Evolutionary conservation across 345 rosid species (phyloP).

Genomic region (Arabidopsis thaliana): TAIR10.1 NC_003071.7:18720501-18721000

Average conservation of each 20-base stretch:
- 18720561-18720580: slow-evolving; percentile 3
- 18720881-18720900: background rate
- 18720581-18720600: background rate
- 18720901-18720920: background rate
- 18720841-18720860: background rate
- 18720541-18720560: slow-evolving; percentile 34
- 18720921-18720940: background rate
- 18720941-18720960: background rate
- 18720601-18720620: background rate
- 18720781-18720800: background rate
- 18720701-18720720: background rate
- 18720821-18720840: background rate
- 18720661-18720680: background rate
- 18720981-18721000: background rate
- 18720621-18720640: background rate
- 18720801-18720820: too few species aligned
- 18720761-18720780: background rate
- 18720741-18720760: background rate
- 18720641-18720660: background rate
- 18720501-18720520: slow-evolving; percentile 35
- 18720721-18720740: slow-evolving; percentile 6
- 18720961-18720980: background rate
- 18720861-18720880: background rate
- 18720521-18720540: slow-evolving; percentile 21
- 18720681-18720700: background rate